Evolutionary conservation across 345 rosid species (phyloP).

Genomic region (Crucihimalaya himalaica): DNA sequence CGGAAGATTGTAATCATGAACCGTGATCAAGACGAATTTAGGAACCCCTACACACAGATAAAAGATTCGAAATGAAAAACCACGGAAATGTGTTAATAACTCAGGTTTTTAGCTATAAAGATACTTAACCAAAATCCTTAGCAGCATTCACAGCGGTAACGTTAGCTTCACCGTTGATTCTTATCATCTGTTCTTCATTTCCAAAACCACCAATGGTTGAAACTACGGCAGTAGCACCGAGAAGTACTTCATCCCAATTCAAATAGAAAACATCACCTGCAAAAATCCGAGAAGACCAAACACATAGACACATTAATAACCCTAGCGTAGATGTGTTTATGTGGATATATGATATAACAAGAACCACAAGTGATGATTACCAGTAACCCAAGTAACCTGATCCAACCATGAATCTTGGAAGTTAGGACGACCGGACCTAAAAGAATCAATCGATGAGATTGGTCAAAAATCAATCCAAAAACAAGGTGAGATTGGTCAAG

Average conservation of each 20-base stretch:
- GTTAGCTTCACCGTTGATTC: constrained; percentile 91
- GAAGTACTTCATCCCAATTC: constrained; percentile 94
- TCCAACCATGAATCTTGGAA: constrained; percentile 75
- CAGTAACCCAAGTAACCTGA: constrained; percentile 88
- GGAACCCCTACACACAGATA: constrained; percentile 59
- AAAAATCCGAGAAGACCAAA: neutral
- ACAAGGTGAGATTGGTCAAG: neutral
- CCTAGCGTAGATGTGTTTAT: neutral
- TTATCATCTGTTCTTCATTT: constrained; percentile 85
- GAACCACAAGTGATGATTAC: constrained; percentile 40
- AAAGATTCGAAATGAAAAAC: neutral
- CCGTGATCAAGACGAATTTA: constrained; percentile 79
- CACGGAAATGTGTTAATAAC: neutral
- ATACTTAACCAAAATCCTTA: constrained; percentile 62
- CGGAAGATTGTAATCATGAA: constrained; percentile 90
- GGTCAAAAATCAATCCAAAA: neutral
- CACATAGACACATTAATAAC: neutral
- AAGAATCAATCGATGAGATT: constrained; percentile 13
- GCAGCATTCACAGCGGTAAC: constrained; percentile 80
- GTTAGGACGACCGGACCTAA: constrained; percentile 86
- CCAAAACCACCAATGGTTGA: constrained; percentile 95
- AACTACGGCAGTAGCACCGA: constrained; percentile 85
- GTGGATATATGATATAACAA: neutral
- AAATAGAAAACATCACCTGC: constrained; percentile 91
- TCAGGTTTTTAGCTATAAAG: neutral